Base-by-base conservation (phyloP, 2,329 filamentous ascomycete genomes). In the Sporothrix dimorphospora region DNA sequence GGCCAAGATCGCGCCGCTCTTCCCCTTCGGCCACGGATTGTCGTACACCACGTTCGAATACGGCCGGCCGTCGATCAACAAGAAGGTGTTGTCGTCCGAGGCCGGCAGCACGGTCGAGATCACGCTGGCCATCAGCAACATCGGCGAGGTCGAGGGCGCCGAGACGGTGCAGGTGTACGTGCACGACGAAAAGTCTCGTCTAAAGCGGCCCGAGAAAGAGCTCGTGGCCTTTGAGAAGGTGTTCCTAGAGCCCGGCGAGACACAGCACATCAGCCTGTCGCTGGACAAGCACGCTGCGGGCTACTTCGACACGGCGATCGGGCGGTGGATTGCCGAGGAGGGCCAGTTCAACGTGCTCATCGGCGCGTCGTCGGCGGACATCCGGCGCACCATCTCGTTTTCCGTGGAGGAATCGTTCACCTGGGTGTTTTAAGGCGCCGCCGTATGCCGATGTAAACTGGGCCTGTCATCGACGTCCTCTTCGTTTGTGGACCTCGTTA, bases 21-120 rank as follows among this genome's bases (percentile, higher is more conserved):
- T 93, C 80, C 85, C 90, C 38, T 94, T 94, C 75, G 92, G 92
- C 12, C 90, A 92, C 78, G 91, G 92, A 1, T 84, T 94, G 8
- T 91, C 90, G 0, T 94, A 94, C 79, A 93, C 91, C 0, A 86
- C 82, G 0, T 94, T 94, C 78, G 84, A 86, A 63, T 91, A 92
- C 77, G 88, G 88, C 16, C 81, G 84, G 12, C 71, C 71, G 65
- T 69, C 72, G 11, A 65, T 76, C 79, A 21, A 80, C 81, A 69
- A 0, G 85, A 89, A 79, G 69, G 78, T 82, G 1, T 78, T 87
- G 71, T 76, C 80, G 49, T 76, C 83, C 55, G 80, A 45, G 59
- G 45, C 51, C 27, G 59, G 66, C 63, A 71, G 76, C 66, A 80
- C 77, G 0, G 80, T 86, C 71, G 83, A 84, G 69, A 79, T 87